Evolutionary conservation across 1,139 yeast species (phyloP), one percentile per base, ranked within the genome.

Genomic region (Lodderomyces metapsilosis): DNA sequence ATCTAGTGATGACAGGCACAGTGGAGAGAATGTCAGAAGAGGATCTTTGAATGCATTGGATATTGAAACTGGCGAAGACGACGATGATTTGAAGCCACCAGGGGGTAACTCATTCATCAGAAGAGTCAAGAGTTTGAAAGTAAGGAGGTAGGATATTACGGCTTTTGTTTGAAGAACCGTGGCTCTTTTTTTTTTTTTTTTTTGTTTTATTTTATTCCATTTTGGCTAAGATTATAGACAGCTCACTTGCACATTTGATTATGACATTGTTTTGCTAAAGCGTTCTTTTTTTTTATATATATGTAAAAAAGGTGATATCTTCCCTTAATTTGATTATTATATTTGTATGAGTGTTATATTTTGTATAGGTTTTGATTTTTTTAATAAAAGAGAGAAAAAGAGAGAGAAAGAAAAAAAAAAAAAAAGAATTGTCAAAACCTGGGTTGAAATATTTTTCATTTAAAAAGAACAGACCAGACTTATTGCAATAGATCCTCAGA

Each of bases 121-220:
- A 57, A 82, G 96, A 61, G 96, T 89, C 36, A 87, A 86, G 68
- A 86, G 95, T 71, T 76, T 89, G 66, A 86, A 84, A 64, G 95
- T 86, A 39, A 80, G 86, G 43, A 37, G 22, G 15, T 21, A 9
- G n/a, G n/a, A n/a, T n/a, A n/a, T n/a, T n/a, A n/a, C n/a, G n/a
- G n/a, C n/a, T n/a, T n/a, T n/a, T n/a, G n/a, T n/a, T n/a, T n/a
- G n/a, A n/a, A n/a, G n/a, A n/a, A n/a, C n/a, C n/a, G n/a, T n/a
- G n/a, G n/a, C n/a, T n/a, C n/a, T n/a, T n/a, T n/a, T n/a, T n/a
- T 20, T 20, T 8, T 20, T 6, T 11, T 24, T 24, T 10, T 6
- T 24, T 4, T 24, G 12, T 11, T 8, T 24, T 24, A 11, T 11
- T 24, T 24, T 7, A 7, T 24, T 20, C 8, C 22, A n/a, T n/a